Percentiles rank a stretch among this genome's conserved stretches.
Evolutionary conservation across 139 green algal genomes (phyloP).

Genomic region (Protoeuglena noctilucae): DNA sequence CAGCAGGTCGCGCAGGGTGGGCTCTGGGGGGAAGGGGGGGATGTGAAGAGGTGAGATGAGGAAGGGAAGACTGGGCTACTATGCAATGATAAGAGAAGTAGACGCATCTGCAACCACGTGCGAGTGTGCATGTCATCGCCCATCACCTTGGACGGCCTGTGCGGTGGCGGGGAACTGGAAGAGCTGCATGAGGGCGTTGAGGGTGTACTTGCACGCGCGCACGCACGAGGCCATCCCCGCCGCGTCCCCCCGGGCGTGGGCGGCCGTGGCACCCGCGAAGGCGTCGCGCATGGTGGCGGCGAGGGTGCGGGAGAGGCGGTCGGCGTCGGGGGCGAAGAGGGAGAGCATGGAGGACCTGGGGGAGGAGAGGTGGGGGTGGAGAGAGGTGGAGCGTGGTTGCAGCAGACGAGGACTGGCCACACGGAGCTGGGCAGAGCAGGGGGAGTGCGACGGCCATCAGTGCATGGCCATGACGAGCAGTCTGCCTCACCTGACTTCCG

Average conservation of each 20-base stretch:
- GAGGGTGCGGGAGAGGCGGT: constrained; percentile 25
- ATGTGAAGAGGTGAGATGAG: background rate
- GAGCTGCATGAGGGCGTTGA: constrained; percentile 82
- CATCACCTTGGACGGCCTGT: background rate
- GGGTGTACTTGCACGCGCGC: constrained; percentile 69
- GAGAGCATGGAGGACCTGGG: constrained; percentile 2
- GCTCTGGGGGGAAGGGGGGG: background rate
- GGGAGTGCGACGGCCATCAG: background rate
- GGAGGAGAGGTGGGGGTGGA: background rate
- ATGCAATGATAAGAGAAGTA: too few relatives aligned
- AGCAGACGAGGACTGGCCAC: too few relatives aligned
- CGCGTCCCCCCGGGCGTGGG: constrained; percentile 2
- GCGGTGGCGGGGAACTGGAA: constrained; percentile 14
- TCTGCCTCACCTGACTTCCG: too few relatives aligned
- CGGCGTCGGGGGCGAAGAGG: constrained; percentile 10
- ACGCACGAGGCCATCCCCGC: constrained; percentile 5
- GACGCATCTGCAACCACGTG: too few relatives aligned
- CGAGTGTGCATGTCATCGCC: constrained; percentile 2
- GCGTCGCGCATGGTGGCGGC: constrained; percentile 14
- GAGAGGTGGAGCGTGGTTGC: too few relatives aligned
- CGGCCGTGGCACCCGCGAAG: constrained; percentile 1
- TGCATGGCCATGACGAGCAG: too few relatives aligned
- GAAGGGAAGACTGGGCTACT: too few relatives aligned
- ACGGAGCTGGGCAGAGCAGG: background rate
- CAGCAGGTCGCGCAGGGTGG: constrained; percentile 10